Evolutionary conservation across 1,284 basidiomycete species (phyloP), one percentile per base, ranked within the genome.

Genomic region (Boletus mariae): DNA sequence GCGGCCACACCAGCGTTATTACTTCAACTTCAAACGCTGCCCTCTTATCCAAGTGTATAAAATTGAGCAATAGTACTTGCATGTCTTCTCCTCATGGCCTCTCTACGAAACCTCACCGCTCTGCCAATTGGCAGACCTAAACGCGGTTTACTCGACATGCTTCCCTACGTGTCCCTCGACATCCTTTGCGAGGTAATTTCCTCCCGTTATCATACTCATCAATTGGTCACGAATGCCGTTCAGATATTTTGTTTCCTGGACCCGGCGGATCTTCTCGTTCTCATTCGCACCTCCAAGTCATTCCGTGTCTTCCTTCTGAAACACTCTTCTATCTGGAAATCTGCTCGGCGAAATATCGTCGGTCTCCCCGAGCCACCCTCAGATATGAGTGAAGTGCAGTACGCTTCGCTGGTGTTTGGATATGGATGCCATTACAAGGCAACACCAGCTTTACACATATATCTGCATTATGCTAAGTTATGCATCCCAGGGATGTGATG

Each of bases 401-500:
- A 72, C 29, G 71, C 71, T n/a, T 59, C 57, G 26, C 53, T 73
- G 4, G 53, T 64, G 4, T 74, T 73, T 49, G 66, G 69, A 26
- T 49, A 20, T 11, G 48, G 37, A n/a, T 71, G 65, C 47, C 45
- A 68, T 45, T 68, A 69, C 26, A 31, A 61, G 52, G 64, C 66
- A 61, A 13, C 34, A 37, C 31, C 15, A 25, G 7, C 0, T 32
- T 37, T 7, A 25, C 7, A 9, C 15, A 2, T 34, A 7, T 42
- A 23, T 4, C 8, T 34, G 20, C 17, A 12, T 35, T n/a, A 25
- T 41, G 3, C 47, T 54, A 28, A 69, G n/a, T 26, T 13, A 23
- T 47, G 3, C 13, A 6, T 28, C 28, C 26, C 40, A 70, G 68
- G 67, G 51, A n/a, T 66, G 68, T 29, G 48, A 61, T 28, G 56